Evolutionary conservation across 371 early-diverging fungal genomes (phyloP), one percentile per base, ranked within the genome.

Genomic region (Smittium mucronatum): DNA sequence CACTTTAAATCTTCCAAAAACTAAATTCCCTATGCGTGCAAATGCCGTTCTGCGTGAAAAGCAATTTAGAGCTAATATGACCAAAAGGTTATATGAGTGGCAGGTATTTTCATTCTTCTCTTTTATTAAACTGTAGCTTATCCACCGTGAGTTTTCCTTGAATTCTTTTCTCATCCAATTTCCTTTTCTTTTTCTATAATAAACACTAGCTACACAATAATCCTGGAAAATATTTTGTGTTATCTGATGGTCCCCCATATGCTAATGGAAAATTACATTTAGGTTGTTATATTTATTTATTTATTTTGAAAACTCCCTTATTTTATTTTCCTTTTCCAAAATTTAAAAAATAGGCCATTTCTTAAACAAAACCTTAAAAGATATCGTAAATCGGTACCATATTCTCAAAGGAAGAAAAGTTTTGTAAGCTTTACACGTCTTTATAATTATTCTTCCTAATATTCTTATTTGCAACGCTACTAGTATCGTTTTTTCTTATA

Each of bases 171-270:
- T n/a, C n/a, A n/a, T n/a, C n/a, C n/a, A n/a, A n/a, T n/a, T n/a
- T n/a, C n/a, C n/a, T n/a, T n/a, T n/a, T n/a, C n/a, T n/a, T n/a
- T n/a, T n/a, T n/a, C n/a, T n/a, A n/a, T n/a, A n/a, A n/a, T n/a
- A n/a, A n/a, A n/a, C n/a, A 29, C 34, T 63, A 68, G 63, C 2
- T 58, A 16, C 2, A 5, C 68, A 84, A 87, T 72, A 89, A 87
- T 67, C 78, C 83, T 0, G 84, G 86, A 29, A 82, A 84, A 17
- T 65, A 81, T 30, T 93, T 89, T 79, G 81, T 91, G n/a, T 85
- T 94, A 64, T 95, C 94, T 73, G 97, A 97, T 78, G 97, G 98
- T 1, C 98, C 98, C 36, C 98, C 98, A 17, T 97, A 94, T 80
- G 97, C 96, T 36, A 95, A 95, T 73, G 98, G 97, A 58, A 85